Percentiles rank a stretch among this genome's conserved stretches.
Conservation (phyloP, 208 protist genomes). For the Acanthamoeba sp. region DNA sequence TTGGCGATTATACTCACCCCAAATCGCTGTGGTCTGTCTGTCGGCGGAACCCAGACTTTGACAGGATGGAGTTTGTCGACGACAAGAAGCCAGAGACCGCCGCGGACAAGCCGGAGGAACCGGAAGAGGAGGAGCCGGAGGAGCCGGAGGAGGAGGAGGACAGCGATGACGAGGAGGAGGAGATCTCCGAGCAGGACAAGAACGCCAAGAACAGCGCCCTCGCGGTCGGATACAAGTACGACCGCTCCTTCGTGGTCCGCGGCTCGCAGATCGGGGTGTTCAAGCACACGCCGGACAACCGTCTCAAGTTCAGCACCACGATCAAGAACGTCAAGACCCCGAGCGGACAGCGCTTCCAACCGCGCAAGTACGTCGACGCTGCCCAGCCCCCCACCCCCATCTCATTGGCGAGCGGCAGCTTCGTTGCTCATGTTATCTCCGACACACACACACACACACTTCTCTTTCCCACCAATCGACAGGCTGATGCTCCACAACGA, state of each 20-base stretch:
- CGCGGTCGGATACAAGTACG: conserved; percentile 76
- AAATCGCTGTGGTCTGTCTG: too few species aligned
- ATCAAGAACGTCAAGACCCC: conserved; percentile 80
- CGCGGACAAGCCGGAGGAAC: not conserved
- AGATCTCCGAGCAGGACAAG: conserved; percentile 6
- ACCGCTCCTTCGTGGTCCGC: conserved; percentile 83
- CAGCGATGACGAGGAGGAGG: not conserved
- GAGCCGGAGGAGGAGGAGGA: conserved; percentile 54
- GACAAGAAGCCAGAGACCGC: conserved; percentile 4
- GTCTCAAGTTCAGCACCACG: conserved; percentile 82
- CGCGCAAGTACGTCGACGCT: conserved; percentile 74
- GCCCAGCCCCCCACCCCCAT: not conserved
- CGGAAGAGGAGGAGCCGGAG: conserved; percentile 66
- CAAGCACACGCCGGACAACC: conserved; percentile 77
- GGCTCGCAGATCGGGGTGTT: conserved; percentile 86
- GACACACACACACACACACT: too few species aligned
- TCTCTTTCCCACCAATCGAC: too few species aligned
- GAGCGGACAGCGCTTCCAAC: conserved; percentile 79
- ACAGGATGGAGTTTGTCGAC: conserved; percentile 58
- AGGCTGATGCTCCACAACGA: conserved; percentile 88
- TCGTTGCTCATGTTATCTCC: too few species aligned
- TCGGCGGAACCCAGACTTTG: conserved; percentile 48
- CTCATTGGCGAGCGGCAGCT: too few species aligned
- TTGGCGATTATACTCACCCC: too few species aligned
- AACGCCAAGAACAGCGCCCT: conserved; percentile 56